Percentiles rank a stretch among this genome's conserved stretches.
phyloP scores from a whole-genome alignment of 371 early-diverging fungal species.

The Circinella umbellata region DNA sequence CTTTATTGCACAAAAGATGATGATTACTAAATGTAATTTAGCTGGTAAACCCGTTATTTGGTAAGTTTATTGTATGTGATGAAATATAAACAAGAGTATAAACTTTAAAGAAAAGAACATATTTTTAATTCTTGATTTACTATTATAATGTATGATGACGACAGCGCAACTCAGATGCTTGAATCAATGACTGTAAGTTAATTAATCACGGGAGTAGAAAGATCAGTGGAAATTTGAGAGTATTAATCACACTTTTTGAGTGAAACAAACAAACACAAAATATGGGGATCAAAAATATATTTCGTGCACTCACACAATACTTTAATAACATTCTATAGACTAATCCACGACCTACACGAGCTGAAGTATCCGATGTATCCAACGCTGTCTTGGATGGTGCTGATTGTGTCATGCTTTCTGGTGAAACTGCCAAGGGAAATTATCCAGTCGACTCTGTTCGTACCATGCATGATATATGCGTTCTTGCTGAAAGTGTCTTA shows the following conservation, averaged over 20 bases:
- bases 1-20: slow-evolving; percentile 96
- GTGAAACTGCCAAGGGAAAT: slow-evolving; percentile 96
- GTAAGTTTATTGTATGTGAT: slow-evolving; percentile 26
- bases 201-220: background rate
- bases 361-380: slow-evolving; percentile 98
- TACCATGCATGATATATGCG: slow-evolving; percentile 81
- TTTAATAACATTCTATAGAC: slow-evolving; percentile 37
- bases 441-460: slow-evolving; percentile 80
- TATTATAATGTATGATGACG: background rate
- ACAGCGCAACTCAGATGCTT: slow-evolving; percentile 97
- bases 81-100: too few species aligned
- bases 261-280: too few species aligned
- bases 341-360: slow-evolving; percentile 97
- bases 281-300: too few species aligned
- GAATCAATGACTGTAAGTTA: slow-evolving; percentile 92
- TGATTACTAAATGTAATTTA: slow-evolving; percentile 92
- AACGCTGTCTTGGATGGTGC: slow-evolving; percentile 98
- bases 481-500: slow-evolving; percentile 77
- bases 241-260: too few species aligned
- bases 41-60: slow-evolving; percentile 97
- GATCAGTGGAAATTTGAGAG: background rate
- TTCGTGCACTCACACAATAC: too few species aligned
- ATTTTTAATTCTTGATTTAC: background rate
- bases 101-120: too few species aligned
- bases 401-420: slow-evolving; percentile 99